Evolutionary conservation across 129 eudicot genomes (phyloP).

Genomic region (Flaveria brownii): DNA sequence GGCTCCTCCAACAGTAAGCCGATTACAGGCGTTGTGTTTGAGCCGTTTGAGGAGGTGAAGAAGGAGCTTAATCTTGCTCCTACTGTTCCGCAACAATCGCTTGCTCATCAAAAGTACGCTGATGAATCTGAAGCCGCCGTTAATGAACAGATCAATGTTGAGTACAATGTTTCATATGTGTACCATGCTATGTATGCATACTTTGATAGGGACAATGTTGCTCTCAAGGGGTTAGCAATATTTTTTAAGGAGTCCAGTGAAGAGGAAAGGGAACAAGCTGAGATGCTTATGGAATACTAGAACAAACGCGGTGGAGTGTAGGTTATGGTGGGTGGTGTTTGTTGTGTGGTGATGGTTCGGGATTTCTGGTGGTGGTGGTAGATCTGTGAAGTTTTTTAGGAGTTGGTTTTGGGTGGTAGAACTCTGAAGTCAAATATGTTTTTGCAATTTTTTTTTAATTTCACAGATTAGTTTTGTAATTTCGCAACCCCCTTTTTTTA

Average conservation of each 20-base stretch:
- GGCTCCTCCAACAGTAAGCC: slow-evolving; percentile 55
- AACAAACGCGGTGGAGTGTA: too few relatives aligned
- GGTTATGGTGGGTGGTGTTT: too few relatives aligned
- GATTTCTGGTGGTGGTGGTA: too few relatives aligned
- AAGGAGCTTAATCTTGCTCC: slow-evolving; percentile 84
- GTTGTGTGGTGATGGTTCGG: too few relatives aligned
- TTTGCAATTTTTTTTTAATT: too few relatives aligned
- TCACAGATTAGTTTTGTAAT: too few relatives aligned
- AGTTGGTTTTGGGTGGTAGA: too few relatives aligned
- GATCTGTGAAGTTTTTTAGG: too few relatives aligned
- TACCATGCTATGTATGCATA: slow-evolving; percentile 95
- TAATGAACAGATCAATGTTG: slow-evolving; percentile 90
- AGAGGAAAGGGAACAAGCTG: slow-evolving; percentile 95
- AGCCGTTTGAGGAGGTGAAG: slow-evolving; percentile 92
- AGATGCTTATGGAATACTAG: slow-evolving; percentile 96
- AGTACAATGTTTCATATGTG: slow-evolving; percentile 90
- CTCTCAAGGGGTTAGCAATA: slow-evolving; percentile 91
- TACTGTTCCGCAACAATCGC: slow-evolving; percentile 63
- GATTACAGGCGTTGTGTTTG: slow-evolving; percentile 73
- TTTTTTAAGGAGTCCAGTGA: slow-evolving; percentile 91
- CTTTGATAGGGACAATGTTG: slow-evolving; percentile 92
- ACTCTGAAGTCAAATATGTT: too few relatives aligned
- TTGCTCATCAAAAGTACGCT: slow-evolving; percentile 84
- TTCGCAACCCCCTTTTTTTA: too few relatives aligned
- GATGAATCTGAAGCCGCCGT: slow-evolving; percentile 73